Evolutionary conservation across 306 rosid genomes (phyloP).

Genomic region (Vigna radiata): DNA sequence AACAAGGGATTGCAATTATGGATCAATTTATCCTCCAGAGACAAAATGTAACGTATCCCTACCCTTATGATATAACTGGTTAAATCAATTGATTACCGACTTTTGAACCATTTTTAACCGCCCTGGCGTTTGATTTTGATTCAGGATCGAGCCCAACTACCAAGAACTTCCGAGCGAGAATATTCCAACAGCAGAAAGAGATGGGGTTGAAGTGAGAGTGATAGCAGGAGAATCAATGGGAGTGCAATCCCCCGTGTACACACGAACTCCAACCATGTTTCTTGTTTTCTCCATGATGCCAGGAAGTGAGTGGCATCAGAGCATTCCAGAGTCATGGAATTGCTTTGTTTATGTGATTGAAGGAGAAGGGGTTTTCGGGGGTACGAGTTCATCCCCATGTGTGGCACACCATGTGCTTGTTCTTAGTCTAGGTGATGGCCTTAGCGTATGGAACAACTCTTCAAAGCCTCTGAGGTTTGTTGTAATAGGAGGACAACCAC

Average conservation of each 20-base stretch:
- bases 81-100: not conserved
- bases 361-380: slow-evolving; percentile 84
- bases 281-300: slow-evolving; percentile 77
- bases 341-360: slow-evolving; percentile 80
- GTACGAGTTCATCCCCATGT: slow-evolving; percentile 52
- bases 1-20: slow-evolving; percentile 89
- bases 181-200: slow-evolving; percentile 66
- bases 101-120: not conserved
- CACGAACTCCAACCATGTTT: slow-evolving; percentile 86
- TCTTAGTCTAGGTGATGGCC: slow-evolving; percentile 72
- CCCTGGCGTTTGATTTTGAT: not conserved
- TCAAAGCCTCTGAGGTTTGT: slow-evolving; percentile 71
- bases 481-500: slow-evolving; percentile 79
- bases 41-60: slow-evolving; percentile 70
- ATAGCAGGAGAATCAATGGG: slow-evolving; percentile 96
- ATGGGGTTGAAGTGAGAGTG: slow-evolving; percentile 80
- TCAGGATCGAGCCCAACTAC: slow-evolving; percentile 90
- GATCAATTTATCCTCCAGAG: slow-evolving; percentile 79
- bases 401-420: slow-evolving; percentile 70
- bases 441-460: slow-evolving; percentile 83
- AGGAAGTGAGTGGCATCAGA: slow-evolving; percentile 66
- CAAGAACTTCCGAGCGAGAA: slow-evolving; percentile 76
- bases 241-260: slow-evolving; percentile 74
- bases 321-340: slow-evolving; percentile 80
- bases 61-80: not conserved